These are phyloP conservation scores for Cryptococcus neoformans DNA, from an alignment of 1,284 basidiomycete genomes.

Conservation along the genomic window DNA sequence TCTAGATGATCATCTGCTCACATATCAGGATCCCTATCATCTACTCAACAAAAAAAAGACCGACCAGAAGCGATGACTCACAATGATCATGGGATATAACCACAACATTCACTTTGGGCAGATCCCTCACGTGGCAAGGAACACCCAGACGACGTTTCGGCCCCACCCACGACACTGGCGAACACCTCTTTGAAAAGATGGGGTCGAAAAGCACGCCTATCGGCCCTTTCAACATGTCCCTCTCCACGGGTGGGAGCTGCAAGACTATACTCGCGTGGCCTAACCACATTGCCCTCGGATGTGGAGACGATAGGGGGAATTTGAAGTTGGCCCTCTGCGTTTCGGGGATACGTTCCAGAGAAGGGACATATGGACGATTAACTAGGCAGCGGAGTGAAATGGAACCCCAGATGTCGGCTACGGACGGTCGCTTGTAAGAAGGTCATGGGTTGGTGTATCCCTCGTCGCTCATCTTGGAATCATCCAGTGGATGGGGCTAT, in stretches of 20 bases:
- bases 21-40: background rate
- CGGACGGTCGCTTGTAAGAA: background rate
- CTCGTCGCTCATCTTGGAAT: background rate
- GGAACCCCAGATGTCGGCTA: background rate
- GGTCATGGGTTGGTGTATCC: background rate
- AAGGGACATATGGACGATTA: background rate
- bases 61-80: slow-evolving; percentile 5
- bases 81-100: slow-evolving; percentile 29
- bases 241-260: slow-evolving; percentile 6
- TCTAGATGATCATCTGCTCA: slow-evolving; percentile 26
- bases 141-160: slow-evolving; percentile 11
- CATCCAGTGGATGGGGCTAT: background rate
- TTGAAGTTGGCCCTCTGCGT: background rate
- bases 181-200: slow-evolving; percentile 22
- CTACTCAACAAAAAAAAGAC: background rate
- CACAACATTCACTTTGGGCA: slow-evolving; percentile 15
- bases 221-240: background rate
- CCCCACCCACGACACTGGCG: slow-evolving; percentile 15
- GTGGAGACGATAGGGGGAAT: background rate
- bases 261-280: slow-evolving; percentile 27
- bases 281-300: slow-evolving; percentile 20
- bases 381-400: background rate
- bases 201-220: slow-evolving; percentile 23
- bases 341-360: slow-evolving; percentile 1
- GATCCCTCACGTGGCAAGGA: slow-evolving; percentile 15